A percentile compares a stretch with the other conserved stretches of the same genome.
Conservation (phyloP, 2,329 filamentous ascomycete genomes). For the Pseudogymnoascus sp. region DNA sequence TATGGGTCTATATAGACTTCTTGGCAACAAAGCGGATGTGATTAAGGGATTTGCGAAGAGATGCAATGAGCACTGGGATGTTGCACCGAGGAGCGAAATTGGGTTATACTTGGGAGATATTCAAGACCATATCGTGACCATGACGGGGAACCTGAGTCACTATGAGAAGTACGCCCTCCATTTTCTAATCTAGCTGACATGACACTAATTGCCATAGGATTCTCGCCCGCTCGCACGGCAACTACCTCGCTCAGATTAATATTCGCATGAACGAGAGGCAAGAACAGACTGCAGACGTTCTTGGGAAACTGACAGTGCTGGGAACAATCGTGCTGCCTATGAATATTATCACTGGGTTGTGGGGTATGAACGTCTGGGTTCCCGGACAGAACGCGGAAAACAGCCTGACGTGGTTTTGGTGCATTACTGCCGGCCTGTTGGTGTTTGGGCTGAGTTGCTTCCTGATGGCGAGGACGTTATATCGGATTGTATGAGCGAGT, state of each 20-base stretch:
- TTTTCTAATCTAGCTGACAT: slow-evolving; percentile 12
- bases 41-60: slow-evolving; percentile 98
- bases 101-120: slow-evolving; percentile 97
- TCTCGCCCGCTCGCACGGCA: slow-evolving; percentile 81
- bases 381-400: slow-evolving; percentile 79
- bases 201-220: slow-evolving; percentile 47
- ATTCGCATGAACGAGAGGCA: slow-evolving; percentile 98
- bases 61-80: slow-evolving; percentile 96
- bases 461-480: slow-evolving; percentile 26
- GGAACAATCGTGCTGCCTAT: slow-evolving; percentile 96
- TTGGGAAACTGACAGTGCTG: slow-evolving; percentile 89
- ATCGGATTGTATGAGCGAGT: slow-evolving; percentile 24
- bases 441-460: slow-evolving; percentile 72
- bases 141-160: slow-evolving; percentile 92
- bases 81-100: slow-evolving; percentile 90
- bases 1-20: slow-evolving; percentile 84
- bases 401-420: slow-evolving; percentile 67
- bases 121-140: slow-evolving; percentile 97
- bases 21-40: slow-evolving; percentile 97
- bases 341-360: slow-evolving; percentile 98
- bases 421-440: slow-evolving; percentile 65
- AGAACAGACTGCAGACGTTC: slow-evolving; percentile 88
- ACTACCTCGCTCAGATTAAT: slow-evolving; percentile 99
- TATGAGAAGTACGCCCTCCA: slow-evolving; percentile 73
- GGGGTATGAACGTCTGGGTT: slow-evolving; percentile 98